Evolutionary conservation across 352 stramenopile genomes (phyloP).

Genomic region (Globisporangium uncinulatum): DNA sequence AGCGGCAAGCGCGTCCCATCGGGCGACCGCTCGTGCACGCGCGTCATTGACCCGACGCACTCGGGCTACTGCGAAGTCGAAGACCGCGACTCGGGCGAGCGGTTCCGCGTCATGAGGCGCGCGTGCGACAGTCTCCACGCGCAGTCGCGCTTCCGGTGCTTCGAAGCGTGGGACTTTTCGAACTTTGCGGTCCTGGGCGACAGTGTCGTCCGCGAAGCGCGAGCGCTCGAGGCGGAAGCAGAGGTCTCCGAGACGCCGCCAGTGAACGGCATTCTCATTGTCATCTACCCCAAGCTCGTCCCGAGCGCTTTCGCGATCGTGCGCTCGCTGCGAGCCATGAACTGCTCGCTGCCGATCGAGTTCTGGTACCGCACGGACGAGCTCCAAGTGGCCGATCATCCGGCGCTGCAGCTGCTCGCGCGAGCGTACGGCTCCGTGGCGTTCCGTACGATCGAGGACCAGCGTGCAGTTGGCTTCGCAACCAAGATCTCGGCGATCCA

Average conservation of each 20-base stretch:
- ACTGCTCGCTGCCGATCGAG: constrained; percentile 60
- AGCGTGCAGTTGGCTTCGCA: constrained; percentile 29
- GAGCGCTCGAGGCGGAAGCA: not conserved
- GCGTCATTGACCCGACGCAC: constrained; percentile 8
- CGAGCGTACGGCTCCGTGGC: constrained; percentile 28
- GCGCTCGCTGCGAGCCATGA: constrained; percentile 30
- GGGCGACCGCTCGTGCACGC: constrained; percentile 15
- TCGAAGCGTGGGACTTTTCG: constrained; percentile 17
- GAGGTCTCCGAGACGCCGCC: not conserved
- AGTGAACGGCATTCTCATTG: constrained; percentile 55
- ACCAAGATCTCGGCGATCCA: constrained; percentile 43
- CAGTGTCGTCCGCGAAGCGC: constrained; percentile 5
- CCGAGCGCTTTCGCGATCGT: constrained; percentile 58
- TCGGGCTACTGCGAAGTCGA: constrained; percentile 30
- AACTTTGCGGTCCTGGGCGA: constrained; percentile 19
- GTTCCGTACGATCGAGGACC: constrained; percentile 44
- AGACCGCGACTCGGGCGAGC: constrained; percentile 16
- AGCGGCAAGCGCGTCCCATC: constrained; percentile 14
- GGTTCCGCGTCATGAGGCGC: constrained; percentile 15
- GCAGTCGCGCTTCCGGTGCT: constrained; percentile 16
- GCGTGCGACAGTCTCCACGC: constrained; percentile 14
- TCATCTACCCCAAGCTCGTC: constrained; percentile 64
- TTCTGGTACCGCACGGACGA: constrained; percentile 38
- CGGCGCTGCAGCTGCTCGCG: constrained; percentile 26
- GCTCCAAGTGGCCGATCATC: constrained; percentile 5